phyloP scores from a whole-genome alignment of 2,329 filamentous ascomycete genomes.

The Diaporthe citrichinensis region DNA sequence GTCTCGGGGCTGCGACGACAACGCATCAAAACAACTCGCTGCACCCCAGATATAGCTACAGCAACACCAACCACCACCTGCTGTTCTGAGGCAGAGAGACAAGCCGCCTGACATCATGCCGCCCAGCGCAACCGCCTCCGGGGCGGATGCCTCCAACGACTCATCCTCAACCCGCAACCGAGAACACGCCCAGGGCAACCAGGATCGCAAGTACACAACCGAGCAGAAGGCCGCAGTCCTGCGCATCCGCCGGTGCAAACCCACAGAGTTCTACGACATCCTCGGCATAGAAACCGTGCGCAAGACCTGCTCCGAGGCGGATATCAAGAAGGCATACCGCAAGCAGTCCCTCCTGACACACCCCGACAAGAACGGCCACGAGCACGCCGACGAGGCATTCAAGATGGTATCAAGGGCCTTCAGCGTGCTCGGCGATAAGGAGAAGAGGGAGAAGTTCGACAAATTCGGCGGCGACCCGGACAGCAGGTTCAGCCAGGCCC shows the following conservation, averaged over 20 bases:
- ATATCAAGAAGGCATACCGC: constrained; percentile 98
- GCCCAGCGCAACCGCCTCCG: constrained; percentile 66
- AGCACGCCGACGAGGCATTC: constrained; percentile 96
- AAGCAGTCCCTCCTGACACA: constrained; percentile 95
- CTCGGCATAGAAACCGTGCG: constrained; percentile 78
- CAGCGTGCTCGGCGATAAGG: constrained; percentile 90
- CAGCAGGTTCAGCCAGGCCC: constrained; percentile 80
- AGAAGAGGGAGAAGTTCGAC: constrained; percentile 92
- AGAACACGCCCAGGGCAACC: constrained; percentile 82
- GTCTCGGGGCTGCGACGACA: constrained; percentile 31
- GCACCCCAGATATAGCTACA: constrained; percentile 28
- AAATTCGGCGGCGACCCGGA: constrained; percentile 93
- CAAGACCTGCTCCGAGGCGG: constrained; percentile 78
- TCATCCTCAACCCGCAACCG: constrained; percentile 63
- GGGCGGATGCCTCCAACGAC: constrained; percentile 61
- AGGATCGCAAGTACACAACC: constrained; percentile 83
- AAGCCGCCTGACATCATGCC: constrained; percentile 51
- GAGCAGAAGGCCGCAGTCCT: constrained; percentile 95
- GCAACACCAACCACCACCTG: constrained; percentile 19
- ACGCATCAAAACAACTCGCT: constrained; percentile 30
- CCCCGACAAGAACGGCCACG: constrained; percentile 98
- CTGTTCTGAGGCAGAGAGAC: constrained; percentile 9
- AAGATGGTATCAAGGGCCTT: constrained; percentile 98
- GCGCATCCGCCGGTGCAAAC: constrained; percentile 85
- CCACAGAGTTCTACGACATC: constrained; percentile 97